Evolutionary conservation across 345 rosid genomes (phyloP).

Genomic region (Citropsis articulata): DNA sequence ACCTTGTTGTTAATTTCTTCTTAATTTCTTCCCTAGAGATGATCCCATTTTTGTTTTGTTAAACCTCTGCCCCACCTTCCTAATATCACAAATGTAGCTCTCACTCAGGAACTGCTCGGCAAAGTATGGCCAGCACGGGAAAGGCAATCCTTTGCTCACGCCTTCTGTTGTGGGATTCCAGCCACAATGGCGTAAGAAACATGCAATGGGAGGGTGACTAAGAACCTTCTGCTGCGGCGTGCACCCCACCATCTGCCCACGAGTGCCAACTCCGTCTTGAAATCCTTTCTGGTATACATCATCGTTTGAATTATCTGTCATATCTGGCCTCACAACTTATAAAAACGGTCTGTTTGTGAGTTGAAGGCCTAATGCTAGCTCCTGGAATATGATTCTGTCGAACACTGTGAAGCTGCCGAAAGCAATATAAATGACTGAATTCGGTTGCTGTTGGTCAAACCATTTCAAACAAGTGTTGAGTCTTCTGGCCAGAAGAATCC

Average conservation of each 20-base stretch:
- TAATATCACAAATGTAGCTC: constrained; percentile 33
- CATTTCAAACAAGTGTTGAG: constrained; percentile 23
- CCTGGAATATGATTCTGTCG: constrained; percentile 8
- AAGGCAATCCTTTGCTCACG: no score
- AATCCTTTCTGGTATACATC: not conserved
- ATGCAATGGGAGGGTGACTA: no score
- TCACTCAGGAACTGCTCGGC: constrained; percentile 10
- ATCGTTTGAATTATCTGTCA: constrained; percentile 6
- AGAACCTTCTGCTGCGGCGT: constrained; percentile 36
- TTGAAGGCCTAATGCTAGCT: constrained; percentile 33
- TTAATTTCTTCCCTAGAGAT: constrained; percentile 24
- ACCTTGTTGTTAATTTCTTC: constrained; percentile 17
- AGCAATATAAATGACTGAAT: constrained; percentile 37
- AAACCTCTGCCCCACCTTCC: constrained; percentile 48
- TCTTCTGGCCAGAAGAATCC: constrained; percentile 37
- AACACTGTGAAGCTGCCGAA: constrained; percentile 24
- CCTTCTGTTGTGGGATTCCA: no score
- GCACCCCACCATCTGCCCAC: constrained; percentile 29
- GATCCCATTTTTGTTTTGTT: constrained; percentile 24
- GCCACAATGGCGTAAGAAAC: no score
- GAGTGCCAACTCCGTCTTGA: not conserved
- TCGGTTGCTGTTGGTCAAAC: constrained; percentile 29
- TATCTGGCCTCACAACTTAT: constrained; percentile 5
- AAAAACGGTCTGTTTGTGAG: constrained; percentile 7
- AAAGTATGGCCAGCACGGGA: no score